Percentiles rank a stretch among this genome's conserved stretches.
phyloP scores from a whole-genome alignment of 352 stramenopile genomes.

The Pythium chondricola region DNA sequence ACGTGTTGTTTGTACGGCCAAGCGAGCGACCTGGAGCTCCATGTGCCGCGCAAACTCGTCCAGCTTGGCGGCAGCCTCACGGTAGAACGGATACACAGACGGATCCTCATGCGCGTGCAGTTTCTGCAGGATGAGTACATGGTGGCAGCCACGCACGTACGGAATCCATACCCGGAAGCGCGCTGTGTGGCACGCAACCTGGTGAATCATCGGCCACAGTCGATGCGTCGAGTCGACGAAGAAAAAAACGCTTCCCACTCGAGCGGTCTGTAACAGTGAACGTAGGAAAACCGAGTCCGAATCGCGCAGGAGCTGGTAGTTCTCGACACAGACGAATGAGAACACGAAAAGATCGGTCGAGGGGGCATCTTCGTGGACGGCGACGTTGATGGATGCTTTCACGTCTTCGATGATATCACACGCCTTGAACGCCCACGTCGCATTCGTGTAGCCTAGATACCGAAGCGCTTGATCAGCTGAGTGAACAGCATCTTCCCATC shows the following conservation, averaged over 20 bases:
- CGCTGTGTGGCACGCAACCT: conserved; percentile 26
- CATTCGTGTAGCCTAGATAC: conserved; percentile 15
- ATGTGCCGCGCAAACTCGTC: conserved; percentile 44
- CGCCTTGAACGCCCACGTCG: conserved; percentile 32
- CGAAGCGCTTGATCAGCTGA: conserved; percentile 27
- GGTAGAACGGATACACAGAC: conserved; percentile 33
- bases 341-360: conserved; percentile 51
- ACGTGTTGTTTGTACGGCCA: too few species aligned
- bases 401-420: conserved; percentile 61
- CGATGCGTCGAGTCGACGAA: conserved; percentile 72
- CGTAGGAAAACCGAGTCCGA: conserved; percentile 45
- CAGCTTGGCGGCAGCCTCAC: conserved; percentile 33
- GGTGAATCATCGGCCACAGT: conserved; percentile 52
- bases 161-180: conserved; percentile 52
- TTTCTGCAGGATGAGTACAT: conserved; percentile 61
- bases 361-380: conserved; percentile 20
- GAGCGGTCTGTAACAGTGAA: conserved; percentile 35
- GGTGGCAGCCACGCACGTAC: conserved; percentile 50
- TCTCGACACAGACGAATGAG: conserved; percentile 71
- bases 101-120: conserved; percentile 20
- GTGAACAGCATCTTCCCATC: conserved; percentile 39
- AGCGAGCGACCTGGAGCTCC: conserved; percentile 26
- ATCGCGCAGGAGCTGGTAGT: conserved; percentile 44
- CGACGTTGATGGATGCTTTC: conserved; percentile 27
- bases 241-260: conserved; percentile 39